Evolutionary conservation across 148 eudicot genomes (phyloP), one percentile per base, ranked within the genome.

Genomic region (Hydrangea macrophylla): DNA sequence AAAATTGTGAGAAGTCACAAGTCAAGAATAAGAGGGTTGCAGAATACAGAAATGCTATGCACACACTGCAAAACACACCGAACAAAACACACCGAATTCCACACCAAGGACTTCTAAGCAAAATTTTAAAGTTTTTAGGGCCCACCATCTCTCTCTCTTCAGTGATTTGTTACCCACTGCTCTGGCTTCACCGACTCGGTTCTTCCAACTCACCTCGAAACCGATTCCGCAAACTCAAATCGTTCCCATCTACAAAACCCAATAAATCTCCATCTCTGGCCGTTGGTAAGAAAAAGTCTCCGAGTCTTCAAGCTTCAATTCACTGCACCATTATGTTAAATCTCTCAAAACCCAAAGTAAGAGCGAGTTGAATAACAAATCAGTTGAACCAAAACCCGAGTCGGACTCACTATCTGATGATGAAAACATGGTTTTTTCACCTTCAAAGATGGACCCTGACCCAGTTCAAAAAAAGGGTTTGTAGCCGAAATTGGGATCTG

Each of bases 181-280:
- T 79, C 96, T 33, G 77, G 81, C 35, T 88, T 90, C 80, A 69
- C 70, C 58, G 72, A 88, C 33, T 80, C 96, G 8, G 81, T 65
- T 33, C 92, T 93, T 56, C 98, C 98, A 3, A 61, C 82, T 72
- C 80, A 88, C 75, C 88, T 93, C 56, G 96, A 90, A 70, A 73
- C 53, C 92, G 96, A 9, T 93, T 90, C 33, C 84, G 77, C 37
- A 79, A 76, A 28, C 98, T 93, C 82, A 93, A 93, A 73, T 79
- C 96, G 6, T 80, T 92, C 74, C 87, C 87, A 1, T 27, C 80
- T 9, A 12, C 74, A 2, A 62, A 65, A 0, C 9, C 62, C 0
- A 64, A n/a, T n/a, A n/a, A 62, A 0, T 1, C 33, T 62, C 31
- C 65, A 1, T 33, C 6, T 36, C 48, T 36, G 0, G 5, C 13